A percentile compares a stretch with the other conserved stretches of the same genome.
Evolutionary conservation across 176 grass and related monocot species (phyloP).

Genomic region (Musa acuminata): DNA sequence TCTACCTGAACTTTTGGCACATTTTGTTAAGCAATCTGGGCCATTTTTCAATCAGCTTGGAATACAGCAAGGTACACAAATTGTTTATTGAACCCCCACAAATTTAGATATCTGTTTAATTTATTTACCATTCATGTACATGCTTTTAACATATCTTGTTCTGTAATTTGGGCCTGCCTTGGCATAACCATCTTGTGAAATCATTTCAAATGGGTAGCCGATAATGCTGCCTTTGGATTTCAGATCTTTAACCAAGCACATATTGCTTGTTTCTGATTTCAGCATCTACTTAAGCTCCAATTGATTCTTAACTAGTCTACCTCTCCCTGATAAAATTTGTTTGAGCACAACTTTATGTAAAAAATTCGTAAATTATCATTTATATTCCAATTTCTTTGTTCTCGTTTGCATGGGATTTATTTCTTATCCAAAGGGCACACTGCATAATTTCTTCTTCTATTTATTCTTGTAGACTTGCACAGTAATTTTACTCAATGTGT

Average conservation of each 20-base stretch:
- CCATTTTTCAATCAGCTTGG: conserved; percentile 85
- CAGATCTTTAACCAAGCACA: too few relatives aligned
- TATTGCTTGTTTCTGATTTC: too few relatives aligned
- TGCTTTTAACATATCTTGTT: conserved; percentile 54
- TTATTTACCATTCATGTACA: too few relatives aligned
- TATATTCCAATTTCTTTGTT: neutral
- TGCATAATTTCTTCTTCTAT: neutral
- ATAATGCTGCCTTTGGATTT: too few relatives aligned
- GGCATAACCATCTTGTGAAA: neutral
- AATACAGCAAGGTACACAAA: conserved; percentile 44
- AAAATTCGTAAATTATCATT: neutral
- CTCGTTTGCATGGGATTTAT: neutral
- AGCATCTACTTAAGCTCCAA: neutral
- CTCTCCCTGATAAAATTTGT: too few relatives aligned
- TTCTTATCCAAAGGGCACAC: neutral
- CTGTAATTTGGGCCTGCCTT: conserved; percentile 67
- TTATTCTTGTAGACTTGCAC: neutral
- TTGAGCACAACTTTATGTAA: too few relatives aligned
- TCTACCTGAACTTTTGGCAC: conserved; percentile 63
- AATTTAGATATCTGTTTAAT: too few relatives aligned
- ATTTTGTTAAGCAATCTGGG: conserved; percentile 66
- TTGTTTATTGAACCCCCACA: too few relatives aligned
- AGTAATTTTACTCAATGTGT: too few relatives aligned
- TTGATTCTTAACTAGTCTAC: too few relatives aligned
- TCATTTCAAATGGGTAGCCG: too few relatives aligned